Conservation (phyloP, 371 early-diverging fungal species). For the Actinomucor elegans region DNA sequence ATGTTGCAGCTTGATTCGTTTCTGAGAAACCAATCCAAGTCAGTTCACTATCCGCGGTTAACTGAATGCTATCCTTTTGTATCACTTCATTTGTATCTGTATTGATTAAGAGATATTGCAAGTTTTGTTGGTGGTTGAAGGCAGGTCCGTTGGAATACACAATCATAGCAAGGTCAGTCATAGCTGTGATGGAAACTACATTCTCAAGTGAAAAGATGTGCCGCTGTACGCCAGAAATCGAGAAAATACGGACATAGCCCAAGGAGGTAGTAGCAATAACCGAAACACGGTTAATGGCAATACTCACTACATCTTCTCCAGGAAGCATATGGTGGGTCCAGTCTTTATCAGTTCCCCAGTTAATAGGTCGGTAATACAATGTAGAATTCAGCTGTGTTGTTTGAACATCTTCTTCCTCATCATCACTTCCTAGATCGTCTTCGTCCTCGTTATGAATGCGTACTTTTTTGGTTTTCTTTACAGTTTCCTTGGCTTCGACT, state of each 20-base stretch:
- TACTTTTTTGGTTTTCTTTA: neutral
- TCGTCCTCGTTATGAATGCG: constrained; percentile 19
- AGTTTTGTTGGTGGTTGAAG: constrained; percentile 54
- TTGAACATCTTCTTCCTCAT: constrained; percentile 20
- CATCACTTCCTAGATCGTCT: constrained; percentile 20
- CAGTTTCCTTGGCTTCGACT: constrained; percentile 47
- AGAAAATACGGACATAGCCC: constrained; percentile 76
- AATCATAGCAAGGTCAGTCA: constrained; percentile 39
- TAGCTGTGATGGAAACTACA: constrained; percentile 65
- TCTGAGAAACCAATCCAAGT: constrained; percentile 88
- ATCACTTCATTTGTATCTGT: constrained; percentile 59
- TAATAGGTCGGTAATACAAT: constrained; percentile 47
- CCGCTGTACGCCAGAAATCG: constrained; percentile 75
- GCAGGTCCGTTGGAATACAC: constrained; percentile 27
- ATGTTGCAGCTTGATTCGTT: constrained; percentile 64
- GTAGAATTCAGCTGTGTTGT: constrained; percentile 44
- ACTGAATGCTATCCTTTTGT: constrained; percentile 63
- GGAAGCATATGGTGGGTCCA: constrained; percentile 73
- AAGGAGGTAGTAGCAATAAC: constrained; percentile 75
- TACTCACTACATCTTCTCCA: constrained; percentile 66
- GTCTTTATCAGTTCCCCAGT: constrained; percentile 55
- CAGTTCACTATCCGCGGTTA: constrained; percentile 63
- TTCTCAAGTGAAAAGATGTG: constrained; percentile 67
- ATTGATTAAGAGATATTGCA: constrained; percentile 71
- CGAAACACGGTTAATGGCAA: constrained; percentile 72